These are phyloP conservation scores for Immersiella caudata DNA, from an alignment of 495 filamentous ascomycete genomes.

Conservation along the genomic window DNA sequence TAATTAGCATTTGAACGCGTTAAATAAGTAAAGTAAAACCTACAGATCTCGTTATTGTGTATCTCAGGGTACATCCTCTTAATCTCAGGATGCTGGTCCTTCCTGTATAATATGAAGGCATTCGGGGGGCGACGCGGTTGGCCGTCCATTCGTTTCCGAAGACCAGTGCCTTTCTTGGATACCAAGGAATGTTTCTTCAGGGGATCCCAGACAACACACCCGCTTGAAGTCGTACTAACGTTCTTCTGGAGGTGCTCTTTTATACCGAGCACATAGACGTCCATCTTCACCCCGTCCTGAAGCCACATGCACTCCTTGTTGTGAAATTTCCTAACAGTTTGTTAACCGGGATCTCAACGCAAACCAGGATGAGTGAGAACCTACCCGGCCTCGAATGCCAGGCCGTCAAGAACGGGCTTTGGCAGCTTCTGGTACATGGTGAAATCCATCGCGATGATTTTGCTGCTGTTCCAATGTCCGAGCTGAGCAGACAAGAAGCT, in stretches of 20 bases:
- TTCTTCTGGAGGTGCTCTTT: constrained; percentile 14
- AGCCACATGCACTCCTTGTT: neutral
- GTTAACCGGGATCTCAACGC: too few species aligned
- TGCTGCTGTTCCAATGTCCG: constrained; percentile 7
- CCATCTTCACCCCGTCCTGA: constrained; percentile 5
- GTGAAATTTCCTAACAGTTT: neutral
- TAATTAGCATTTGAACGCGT: constrained; percentile 9
- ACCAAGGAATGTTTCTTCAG: neutral
- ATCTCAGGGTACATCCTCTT: constrained; percentile 21
- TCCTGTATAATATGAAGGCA: constrained; percentile 34
- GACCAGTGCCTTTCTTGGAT: constrained; percentile 10
- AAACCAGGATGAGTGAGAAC: too few species aligned
- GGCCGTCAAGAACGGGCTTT: neutral
- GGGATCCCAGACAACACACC: neutral
- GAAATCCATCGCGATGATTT: constrained; percentile 5
- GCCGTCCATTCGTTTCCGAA: constrained; percentile 6
- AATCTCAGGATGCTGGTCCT: constrained; percentile 22
- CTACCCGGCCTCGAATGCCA: neutral
- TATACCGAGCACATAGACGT: constrained; percentile 25
- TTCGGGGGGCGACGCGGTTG: constrained; percentile 32
- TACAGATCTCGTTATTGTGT: constrained; percentile 35
- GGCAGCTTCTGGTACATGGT: constrained; percentile 2
- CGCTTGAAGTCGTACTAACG: constrained; percentile 21
- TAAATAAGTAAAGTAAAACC: constrained; percentile 4
- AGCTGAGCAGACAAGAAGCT: constrained; percentile 1